Evolutionary conservation across 2,329 filamentous ascomycete species (phyloP).

Genomic region (Capronia coronata): DNA sequence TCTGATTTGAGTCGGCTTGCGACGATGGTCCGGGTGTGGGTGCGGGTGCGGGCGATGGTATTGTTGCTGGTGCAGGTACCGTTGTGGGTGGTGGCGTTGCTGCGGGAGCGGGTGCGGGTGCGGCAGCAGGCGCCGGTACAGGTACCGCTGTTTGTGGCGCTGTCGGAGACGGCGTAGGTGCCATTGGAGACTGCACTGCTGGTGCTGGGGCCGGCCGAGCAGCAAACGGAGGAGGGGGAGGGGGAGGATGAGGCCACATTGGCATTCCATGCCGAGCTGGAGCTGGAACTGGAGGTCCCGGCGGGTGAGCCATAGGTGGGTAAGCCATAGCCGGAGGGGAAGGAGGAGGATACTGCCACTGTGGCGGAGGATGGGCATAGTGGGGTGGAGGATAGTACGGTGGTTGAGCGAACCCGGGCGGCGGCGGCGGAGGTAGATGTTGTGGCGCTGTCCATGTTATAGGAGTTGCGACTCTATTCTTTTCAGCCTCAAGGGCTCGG

Average conservation of each 20-base stretch:
- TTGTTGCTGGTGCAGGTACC: no score
- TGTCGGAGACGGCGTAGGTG: background rate
- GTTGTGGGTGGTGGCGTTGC: background rate
- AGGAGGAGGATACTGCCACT: constrained; percentile 7
- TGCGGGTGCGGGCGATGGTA: background rate
- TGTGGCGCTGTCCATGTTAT: constrained; percentile 6
- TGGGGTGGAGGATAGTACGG: constrained; percentile 2
- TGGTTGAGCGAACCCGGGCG: background rate
- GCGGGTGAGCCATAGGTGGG: background rate
- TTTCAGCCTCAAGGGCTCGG: constrained; percentile 21
- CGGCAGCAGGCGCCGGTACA: background rate
- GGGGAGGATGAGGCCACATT: no score
- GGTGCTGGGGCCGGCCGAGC: background rate
- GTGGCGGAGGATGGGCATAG: background rate
- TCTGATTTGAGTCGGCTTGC: background rate
- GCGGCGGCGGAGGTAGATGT: constrained; percentile 1
- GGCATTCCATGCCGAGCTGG: no score
- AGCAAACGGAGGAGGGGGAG: background rate
- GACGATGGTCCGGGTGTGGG: background rate
- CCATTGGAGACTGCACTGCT: background rate
- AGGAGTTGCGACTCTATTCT: constrained; percentile 6
- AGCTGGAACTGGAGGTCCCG: background rate
- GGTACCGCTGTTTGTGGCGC: background rate
- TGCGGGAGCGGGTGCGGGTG: background rate
- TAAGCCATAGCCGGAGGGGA: background rate